phyloP scores from a whole-genome alignment of 192 early-diverging fungal species.

The Lunasporangiospora selenospora region DNA sequence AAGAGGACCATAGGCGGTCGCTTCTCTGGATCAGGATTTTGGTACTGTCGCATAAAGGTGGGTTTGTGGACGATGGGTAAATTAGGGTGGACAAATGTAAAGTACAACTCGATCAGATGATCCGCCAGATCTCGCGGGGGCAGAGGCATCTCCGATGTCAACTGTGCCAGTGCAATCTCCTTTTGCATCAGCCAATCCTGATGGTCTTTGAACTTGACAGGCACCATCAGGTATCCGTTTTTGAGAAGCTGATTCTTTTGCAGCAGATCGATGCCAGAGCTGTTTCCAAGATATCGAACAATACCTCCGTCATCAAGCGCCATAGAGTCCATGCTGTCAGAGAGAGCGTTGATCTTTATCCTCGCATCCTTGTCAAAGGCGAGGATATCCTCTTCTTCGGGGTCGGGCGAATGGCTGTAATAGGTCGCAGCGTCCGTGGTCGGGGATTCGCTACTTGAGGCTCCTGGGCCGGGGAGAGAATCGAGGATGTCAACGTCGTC shows the following conservation, averaged over 20 bases:
- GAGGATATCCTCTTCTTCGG: conserved; percentile 12
- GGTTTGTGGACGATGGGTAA: conserved; percentile 72
- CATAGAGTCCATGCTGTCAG: conserved; percentile 66
- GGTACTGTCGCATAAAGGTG: conserved; percentile 45
- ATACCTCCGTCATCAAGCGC: conserved; percentile 74
- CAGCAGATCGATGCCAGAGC: conserved; percentile 76
- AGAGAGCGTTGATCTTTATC: conserved; percentile 52
- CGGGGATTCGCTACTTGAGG: conserved; percentile 1
- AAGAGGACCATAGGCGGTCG: conserved; percentile 50
- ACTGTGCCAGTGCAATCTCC: conserved; percentile 10
- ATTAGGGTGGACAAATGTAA: conserved; percentile 70
- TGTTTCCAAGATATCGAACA: conserved; percentile 74
- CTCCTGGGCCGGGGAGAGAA: background rate
- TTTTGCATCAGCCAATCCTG: conserved; percentile 18
- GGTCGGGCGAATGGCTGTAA: background rate
- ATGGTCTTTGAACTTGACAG: conserved; percentile 30
- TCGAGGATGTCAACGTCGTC: conserved; percentile 35
- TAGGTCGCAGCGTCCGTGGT: background rate
- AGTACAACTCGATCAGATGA: conserved; percentile 68
- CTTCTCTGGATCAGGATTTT: conserved; percentile 42
- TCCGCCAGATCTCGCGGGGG: conserved; percentile 67
- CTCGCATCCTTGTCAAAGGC: conserved; percentile 18
- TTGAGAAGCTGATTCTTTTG: conserved; percentile 66
- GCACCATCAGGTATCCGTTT: conserved; percentile 54
- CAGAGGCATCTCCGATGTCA: conserved; percentile 44